Evolutionary conservation across 2,329 filamentous ascomycete genomes (phyloP).

Genomic region (Chrysosphaeria jannelii): DNA sequence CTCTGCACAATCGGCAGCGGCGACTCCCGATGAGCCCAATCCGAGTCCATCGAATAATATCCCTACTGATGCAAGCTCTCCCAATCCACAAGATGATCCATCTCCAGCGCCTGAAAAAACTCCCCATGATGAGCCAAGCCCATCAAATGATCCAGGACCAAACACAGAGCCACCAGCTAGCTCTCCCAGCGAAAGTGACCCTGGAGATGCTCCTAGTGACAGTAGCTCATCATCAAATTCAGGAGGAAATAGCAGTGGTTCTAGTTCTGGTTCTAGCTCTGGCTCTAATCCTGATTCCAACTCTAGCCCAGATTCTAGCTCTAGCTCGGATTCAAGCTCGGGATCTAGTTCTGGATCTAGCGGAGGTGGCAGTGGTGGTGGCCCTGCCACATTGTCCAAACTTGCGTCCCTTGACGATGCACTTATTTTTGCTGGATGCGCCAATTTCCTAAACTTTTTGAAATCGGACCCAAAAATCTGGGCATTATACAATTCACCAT

Average conservation of each 20-base stretch:
- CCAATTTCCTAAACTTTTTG: slow-evolving; percentile 2
- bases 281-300: neutral
- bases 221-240: too few relatives aligned
- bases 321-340: neutral
- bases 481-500: slow-evolving; percentile 2
- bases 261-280: neutral
- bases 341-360: neutral
- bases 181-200: too few relatives aligned
- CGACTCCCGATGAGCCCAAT: too few relatives aligned
- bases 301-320: neutral
- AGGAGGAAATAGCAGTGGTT: neutral
- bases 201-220: too few relatives aligned
- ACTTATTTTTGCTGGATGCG: slow-evolving; percentile 3
- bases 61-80: too few relatives aligned
- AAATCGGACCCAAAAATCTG: slow-evolving; percentile 3
- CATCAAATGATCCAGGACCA: too few relatives aligned
- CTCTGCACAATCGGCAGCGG: too few relatives aligned
- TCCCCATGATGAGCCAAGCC: too few relatives aligned
- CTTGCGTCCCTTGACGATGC: slow-evolving; percentile 3
- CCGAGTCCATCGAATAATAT: too few relatives aligned
- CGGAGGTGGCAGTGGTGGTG: neutral
- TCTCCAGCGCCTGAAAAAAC: too few relatives aligned
- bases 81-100: too few relatives aligned
- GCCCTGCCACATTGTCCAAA: slow-evolving; percentile 1
- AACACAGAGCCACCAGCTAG: too few relatives aligned